Evolutionary conservation across 192 early-diverging fungal species (phyloP), one percentile per base, ranked within the genome.

Genomic region (Coemansia sp.): DNA sequence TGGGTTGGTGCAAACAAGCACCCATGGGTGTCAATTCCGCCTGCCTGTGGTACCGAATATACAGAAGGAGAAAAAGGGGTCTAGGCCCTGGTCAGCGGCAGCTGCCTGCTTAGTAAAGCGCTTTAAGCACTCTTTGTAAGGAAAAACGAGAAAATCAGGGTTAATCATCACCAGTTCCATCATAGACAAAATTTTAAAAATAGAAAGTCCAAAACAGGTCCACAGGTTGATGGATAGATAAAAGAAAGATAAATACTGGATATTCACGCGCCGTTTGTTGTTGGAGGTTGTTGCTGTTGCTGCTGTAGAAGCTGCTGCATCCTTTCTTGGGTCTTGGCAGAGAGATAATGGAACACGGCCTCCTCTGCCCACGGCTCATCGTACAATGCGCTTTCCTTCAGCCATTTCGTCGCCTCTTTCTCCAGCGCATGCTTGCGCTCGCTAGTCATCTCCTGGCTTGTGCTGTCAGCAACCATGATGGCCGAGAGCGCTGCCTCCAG

Each of bases 301-400:
- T 74, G 73, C 18, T 74, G 72, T 32, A 80, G 41, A 37, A 80
- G 70, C 78, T 80, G 78, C 67, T 80, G 78, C 80, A 77, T 76
- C 36, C 74, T 70, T 62, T 82, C 80, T 49, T 77, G 74, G 1
- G 74, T 77, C 86, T 90, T 89, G 42, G 90, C 87, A 3, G 87
- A 87, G 41, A 97, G 78, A 76, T 96, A 97, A 66, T 96, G 92
- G 79, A 95, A 94, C 0, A 96, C 86, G 2, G 94, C 95, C 74
- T 97, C 95, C 55, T 92, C 87, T 18, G 94, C 91, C 89, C 90
- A 91, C 57, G 80, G 71, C 68, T 82, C 80, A 47, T 76, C 68
- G 54, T 82, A 82, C 61, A 82, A 46, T 37, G 73, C 70, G 67
- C 78, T 80, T 26, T 80, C 78, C 61, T 80, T 80, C 57, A 80